Percentiles rank a stretch among this genome's conserved stretches.
Conservation (phyloP, 2,329 filamentous ascomycete species). For the Corynespora cassiicola region DNA sequence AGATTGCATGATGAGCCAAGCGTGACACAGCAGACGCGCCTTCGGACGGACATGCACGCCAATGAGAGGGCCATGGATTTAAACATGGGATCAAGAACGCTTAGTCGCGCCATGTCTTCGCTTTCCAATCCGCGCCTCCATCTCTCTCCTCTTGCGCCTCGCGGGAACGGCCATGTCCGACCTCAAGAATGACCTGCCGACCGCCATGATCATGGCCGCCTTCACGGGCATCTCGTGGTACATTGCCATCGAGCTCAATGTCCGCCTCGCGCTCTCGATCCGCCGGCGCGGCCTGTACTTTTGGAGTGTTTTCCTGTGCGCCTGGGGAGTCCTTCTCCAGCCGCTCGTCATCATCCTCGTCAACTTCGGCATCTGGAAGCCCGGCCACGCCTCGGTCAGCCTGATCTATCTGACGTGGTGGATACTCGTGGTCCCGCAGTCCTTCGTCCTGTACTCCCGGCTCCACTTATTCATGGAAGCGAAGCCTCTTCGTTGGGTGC, state of each 20-base stretch:
- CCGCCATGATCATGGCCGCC: conserved; percentile 23
- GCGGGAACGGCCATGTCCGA: too few species aligned
- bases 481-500: conserved; percentile 47
- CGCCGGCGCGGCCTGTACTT: conserved; percentile 55
- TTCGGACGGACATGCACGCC: too few species aligned
- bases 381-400: conserved; percentile 48
- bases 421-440: conserved; percentile 65
- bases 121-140: too few species aligned
- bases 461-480: conserved; percentile 60
- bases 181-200: conserved; percentile 14
- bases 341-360: conserved; percentile 50
- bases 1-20: too few species aligned
- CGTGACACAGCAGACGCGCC: too few species aligned
- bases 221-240: conserved; percentile 38
- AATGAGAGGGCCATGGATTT: too few species aligned
- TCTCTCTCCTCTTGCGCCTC: too few species aligned
- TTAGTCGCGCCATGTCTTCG: too few species aligned
- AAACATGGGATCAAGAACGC: too few species aligned
- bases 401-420: conserved; percentile 62
- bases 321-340: conserved; percentile 45
- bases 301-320: conserved; percentile 44
- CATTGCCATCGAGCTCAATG: conserved; percentile 49
- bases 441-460: conserved; percentile 66
- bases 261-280: conserved; percentile 52
- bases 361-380: conserved; percentile 49